phyloP scores from a whole-genome alignment of 768 basidiomycete genomes.

The Tylopilus rubrobrunneus region DNA sequence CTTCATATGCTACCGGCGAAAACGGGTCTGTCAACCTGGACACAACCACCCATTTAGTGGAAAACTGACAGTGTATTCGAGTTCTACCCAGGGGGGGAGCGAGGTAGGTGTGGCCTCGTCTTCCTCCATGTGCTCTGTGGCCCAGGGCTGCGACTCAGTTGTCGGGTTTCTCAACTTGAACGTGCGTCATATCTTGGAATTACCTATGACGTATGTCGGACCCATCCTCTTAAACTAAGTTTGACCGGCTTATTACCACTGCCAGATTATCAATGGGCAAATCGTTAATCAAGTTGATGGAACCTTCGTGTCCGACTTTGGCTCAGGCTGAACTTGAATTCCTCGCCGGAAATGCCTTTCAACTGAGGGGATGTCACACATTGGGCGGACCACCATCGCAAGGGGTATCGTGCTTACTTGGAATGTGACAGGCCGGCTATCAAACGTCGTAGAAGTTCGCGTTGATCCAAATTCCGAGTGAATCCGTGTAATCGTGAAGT shows the following conservation, averaged over 20 bases:
- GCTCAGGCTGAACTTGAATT: background rate
- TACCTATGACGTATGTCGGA: conserved; percentile 58
- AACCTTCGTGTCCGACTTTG: background rate
- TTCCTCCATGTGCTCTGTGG: conserved; percentile 89
- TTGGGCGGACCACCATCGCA: background rate
- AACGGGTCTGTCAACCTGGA: background rate
- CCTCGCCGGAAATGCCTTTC: too few species aligned
- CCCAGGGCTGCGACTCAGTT: background rate
- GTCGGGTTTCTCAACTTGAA: background rate
- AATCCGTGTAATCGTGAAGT: background rate
- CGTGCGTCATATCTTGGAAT: conserved; percentile 1
- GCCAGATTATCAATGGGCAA: background rate
- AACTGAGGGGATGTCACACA: too few species aligned
- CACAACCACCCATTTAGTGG: background rate
- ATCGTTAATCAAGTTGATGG: background rate
- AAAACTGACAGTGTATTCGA: conserved; percentile 76
- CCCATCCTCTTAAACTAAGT: conserved; percentile 36
- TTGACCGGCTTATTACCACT: background rate
- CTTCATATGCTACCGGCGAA: conserved; percentile 69
- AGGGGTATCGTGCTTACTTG: background rate
- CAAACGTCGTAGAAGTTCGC: too few species aligned
- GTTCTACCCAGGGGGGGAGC: conserved; percentile 85
- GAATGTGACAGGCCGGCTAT: background rate
- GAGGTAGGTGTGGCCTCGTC: conserved; percentile 72
- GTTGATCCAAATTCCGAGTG: too few species aligned